Evolutionary conservation across 2,329 filamentous ascomycete genomes (phyloP).

Genomic region (Endothia cerciana): DNA sequence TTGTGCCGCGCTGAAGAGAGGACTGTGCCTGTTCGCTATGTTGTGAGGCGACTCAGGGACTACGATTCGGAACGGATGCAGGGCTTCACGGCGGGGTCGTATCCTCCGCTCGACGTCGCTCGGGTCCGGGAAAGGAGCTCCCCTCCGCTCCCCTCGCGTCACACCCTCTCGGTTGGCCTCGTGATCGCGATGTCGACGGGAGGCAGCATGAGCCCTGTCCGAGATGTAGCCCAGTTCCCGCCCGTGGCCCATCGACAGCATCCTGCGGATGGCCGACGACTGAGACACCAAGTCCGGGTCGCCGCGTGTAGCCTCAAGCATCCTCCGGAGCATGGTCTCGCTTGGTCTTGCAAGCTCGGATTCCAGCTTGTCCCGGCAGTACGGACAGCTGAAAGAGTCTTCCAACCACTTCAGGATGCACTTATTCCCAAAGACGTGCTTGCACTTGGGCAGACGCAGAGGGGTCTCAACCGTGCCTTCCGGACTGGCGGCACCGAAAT

Average conservation of each 20-base stretch:
- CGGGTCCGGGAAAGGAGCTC: slow-evolving; percentile 27
- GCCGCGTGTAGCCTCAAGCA: slow-evolving; percentile 31
- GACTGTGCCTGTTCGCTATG: slow-evolving; percentile 24
- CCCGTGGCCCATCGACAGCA: neutral
- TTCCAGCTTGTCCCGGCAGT: slow-evolving; percentile 65
- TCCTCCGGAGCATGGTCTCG: slow-evolving; percentile 35
- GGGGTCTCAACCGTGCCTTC: slow-evolving; percentile 62
- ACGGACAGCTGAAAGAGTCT: slow-evolving; percentile 65
- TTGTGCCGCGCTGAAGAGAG: slow-evolving; percentile 9
- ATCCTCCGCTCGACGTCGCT: slow-evolving; percentile 38
- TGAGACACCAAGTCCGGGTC: slow-evolving; percentile 10
- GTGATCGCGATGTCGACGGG: neutral
- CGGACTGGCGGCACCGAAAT: slow-evolving; percentile 59
- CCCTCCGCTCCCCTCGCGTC: neutral
- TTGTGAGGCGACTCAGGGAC: slow-evolving; percentile 33
- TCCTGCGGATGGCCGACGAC: neutral
- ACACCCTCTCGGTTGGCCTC: neutral
- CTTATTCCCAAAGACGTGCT: slow-evolving; percentile 65
- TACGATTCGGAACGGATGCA: slow-evolving; percentile 17
- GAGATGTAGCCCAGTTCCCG: neutral
- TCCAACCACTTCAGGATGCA: slow-evolving; percentile 70
- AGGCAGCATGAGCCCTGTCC: neutral
- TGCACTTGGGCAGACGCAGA: slow-evolving; percentile 63
- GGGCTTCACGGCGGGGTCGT: slow-evolving; percentile 37
- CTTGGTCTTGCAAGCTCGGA: slow-evolving; percentile 45